A percentile compares a stretch with the other conserved stretches of the same genome.
Evolutionary conservation across 805 yeast genomes (phyloP).

Genomic region (Grigorovia humatica): DNA sequence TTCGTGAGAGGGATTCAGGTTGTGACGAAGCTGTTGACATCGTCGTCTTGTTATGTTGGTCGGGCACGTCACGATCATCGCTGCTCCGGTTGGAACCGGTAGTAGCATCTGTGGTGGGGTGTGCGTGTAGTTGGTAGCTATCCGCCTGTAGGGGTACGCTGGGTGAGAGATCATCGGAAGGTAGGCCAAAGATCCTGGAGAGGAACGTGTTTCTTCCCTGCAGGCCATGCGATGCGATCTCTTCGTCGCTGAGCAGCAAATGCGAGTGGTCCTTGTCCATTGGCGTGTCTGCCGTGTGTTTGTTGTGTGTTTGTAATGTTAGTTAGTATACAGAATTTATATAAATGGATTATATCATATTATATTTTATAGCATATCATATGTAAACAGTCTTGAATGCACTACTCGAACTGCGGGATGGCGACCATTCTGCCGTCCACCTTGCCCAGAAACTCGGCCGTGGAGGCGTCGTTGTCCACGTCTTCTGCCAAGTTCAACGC

Average conservation of each 20-base stretch:
- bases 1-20: too few species aligned
- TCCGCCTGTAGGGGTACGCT: neutral
- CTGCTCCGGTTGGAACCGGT: too few species aligned
- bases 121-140: neutral
- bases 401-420: conserved; percentile 36
- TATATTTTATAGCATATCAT: too few species aligned
- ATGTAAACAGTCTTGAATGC: too few species aligned
- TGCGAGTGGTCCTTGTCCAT: neutral
- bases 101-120: neutral
- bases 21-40: too few species aligned
- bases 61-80: neutral
- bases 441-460: conserved; percentile 43
- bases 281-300: too few species aligned
- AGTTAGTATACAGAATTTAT: too few species aligned
- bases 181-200: conserved; percentile 27
- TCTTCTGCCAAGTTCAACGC: conserved; percentile 33
- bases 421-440: conserved; percentile 47
- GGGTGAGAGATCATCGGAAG: conserved; percentile 14
- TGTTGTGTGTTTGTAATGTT: too few species aligned
- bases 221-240: neutral
- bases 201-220: conserved; percentile 21
- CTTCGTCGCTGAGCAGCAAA: neutral
- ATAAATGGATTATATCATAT: too few species aligned
- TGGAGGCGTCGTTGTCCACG: conserved; percentile 27
- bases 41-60: too few species aligned